Percentiles rank a stretch among this genome's conserved stretches.
Conservation (phyloP, 2,329 filamentous ascomycete species). For the Fonsecaea nubica region DNA sequence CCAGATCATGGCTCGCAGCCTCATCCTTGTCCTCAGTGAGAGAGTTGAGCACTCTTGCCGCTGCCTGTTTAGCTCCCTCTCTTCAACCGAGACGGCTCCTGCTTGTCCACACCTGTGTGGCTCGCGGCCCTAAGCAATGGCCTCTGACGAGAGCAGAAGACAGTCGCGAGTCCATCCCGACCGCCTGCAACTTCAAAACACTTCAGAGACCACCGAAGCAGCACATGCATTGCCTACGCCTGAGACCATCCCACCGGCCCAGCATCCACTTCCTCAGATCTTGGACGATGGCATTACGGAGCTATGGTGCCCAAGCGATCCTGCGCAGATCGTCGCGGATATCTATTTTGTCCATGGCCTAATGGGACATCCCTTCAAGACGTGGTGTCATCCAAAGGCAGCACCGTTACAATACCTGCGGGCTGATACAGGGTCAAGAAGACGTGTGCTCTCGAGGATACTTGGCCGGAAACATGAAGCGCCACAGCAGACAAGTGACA, state of each 20-base stretch:
- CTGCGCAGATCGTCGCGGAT: conserved; percentile 8
- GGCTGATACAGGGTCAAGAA: not conserved
- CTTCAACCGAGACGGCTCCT: not conserved
- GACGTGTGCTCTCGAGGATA: not conserved
- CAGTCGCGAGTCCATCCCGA: not conserved
- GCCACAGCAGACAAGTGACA: not conserved
- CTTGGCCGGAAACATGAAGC: not conserved
- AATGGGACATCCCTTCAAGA: conserved; percentile 39
- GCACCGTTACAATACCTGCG: not conserved
- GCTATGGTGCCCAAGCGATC: not conserved
- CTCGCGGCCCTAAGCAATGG: not conserved
- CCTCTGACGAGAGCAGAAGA: not conserved
- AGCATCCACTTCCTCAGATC: not conserved
- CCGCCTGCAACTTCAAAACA: not conserved
- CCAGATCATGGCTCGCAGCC: not conserved
- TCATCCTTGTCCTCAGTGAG: conserved; percentile 1
- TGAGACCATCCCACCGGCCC: not conserved
- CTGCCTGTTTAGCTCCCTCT: not conserved
- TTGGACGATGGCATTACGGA: conserved; percentile 15
- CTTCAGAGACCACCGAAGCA: not conserved
- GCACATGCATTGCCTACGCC: not conserved
- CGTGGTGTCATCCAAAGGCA: conserved; percentile 40
- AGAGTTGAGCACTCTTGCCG: not conserved
- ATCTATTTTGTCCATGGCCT: conserved; percentile 44
- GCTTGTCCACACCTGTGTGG: not conserved